phyloP scores from a whole-genome alignment of 169 alveolate genomes.

The Eimeria praecox region DNA sequence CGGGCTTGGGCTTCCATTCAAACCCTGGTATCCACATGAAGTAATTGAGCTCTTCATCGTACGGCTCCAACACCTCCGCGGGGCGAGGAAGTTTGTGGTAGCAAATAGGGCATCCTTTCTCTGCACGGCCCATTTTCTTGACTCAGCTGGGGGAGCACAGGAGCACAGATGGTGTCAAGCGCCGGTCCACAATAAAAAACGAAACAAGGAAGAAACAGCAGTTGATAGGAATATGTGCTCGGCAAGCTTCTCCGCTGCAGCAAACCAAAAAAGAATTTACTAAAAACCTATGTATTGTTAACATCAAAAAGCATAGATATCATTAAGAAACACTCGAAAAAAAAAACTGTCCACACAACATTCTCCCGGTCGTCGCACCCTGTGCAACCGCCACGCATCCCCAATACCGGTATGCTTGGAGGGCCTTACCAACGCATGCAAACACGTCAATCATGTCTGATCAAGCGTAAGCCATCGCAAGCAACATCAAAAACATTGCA shows the following conservation, averaged over 20 bases:
- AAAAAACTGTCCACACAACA: background rate
- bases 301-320: background rate
- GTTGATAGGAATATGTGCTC: background rate
- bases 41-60: constrained; percentile 86
- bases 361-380: background rate
- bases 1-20: constrained; percentile 88
- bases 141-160: background rate
- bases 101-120: constrained; percentile 86
- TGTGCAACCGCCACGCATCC: background rate
- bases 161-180: background rate
- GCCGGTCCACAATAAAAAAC: background rate
- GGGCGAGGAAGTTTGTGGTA: constrained; percentile 86
- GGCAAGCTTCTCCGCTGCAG: background rate
- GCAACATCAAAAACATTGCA: background rate
- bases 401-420: background rate
- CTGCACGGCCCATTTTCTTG: constrained; percentile 81
- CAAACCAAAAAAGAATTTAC: background rate
- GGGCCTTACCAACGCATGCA: background rate
- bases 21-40: constrained; percentile 90
- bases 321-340: background rate
- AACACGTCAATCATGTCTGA: background rate
- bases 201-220: background rate
- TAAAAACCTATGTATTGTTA: background rate
- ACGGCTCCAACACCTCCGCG: constrained; percentile 86
- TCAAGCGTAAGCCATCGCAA: background rate